Percentiles rank a stretch among this genome's conserved stretches.
Conservation (phyloP, 352 stramenopile species). For the Salisapilia sapeloensis region DNA sequence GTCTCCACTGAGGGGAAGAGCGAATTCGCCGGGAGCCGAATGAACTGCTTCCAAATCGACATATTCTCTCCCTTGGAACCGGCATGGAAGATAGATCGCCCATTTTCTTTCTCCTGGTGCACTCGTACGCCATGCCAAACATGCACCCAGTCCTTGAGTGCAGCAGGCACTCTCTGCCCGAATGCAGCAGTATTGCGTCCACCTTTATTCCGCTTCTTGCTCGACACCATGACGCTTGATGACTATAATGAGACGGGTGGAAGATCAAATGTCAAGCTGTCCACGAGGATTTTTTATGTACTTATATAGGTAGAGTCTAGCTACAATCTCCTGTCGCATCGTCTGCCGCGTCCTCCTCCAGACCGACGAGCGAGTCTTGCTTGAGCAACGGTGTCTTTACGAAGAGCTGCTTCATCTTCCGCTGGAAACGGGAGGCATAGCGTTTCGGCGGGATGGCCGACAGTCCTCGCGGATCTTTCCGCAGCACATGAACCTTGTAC, state of each 20-base stretch:
- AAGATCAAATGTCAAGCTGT: no score
- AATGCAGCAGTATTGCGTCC: conserved; percentile 18
- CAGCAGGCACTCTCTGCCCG: conserved; percentile 34
- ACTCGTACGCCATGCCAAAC: conserved; percentile 70
- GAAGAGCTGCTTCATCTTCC: conserved; percentile 75
- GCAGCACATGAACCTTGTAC: conserved; percentile 73
- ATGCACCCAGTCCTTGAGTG: conserved; percentile 57
- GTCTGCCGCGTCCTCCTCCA: conserved; percentile 7
- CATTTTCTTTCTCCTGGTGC: conserved; percentile 10
- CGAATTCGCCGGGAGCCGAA: conserved; percentile 46
- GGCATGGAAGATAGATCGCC: conserved; percentile 42
- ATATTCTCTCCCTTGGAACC: conserved; percentile 42
- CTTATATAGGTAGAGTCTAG: no score
- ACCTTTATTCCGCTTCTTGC: conserved; percentile 66
- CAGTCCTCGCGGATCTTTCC: conserved; percentile 46
- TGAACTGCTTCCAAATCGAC: conserved; percentile 51
- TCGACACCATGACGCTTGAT: conserved; percentile 27
- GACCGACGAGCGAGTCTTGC: conserved; percentile 14
- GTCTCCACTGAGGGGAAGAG: conserved; percentile 52
- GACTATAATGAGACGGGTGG: background rate
- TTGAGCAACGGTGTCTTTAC: conserved; percentile 21
- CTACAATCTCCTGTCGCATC: no score
- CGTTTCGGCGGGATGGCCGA: conserved; percentile 51
- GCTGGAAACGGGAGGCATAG: conserved; percentile 65
- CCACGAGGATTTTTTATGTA: no score